phyloP scores from a whole-genome alignment of 2,329 filamentous ascomycete species.

The Ophiostoma fasciatum region DNA sequence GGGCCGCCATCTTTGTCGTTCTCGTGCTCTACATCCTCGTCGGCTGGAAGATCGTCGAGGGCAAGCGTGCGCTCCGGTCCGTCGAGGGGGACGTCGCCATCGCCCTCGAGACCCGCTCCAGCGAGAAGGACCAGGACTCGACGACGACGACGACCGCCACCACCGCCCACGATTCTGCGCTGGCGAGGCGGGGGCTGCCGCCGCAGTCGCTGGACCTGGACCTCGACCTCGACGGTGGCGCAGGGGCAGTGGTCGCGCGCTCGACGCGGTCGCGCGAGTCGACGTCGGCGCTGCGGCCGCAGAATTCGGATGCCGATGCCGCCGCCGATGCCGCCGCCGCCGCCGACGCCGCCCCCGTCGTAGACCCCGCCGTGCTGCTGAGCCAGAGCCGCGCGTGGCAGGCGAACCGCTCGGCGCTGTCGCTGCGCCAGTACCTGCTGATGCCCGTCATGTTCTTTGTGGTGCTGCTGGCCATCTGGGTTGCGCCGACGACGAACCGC shows the following conservation, averaged over 20 bases:
- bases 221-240: too few relatives aligned
- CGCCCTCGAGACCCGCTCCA: conserved; percentile 11
- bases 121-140: conserved; percentile 3
- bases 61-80: conserved; percentile 18
- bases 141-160: too few relatives aligned
- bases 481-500: conserved; percentile 22
- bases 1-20: conserved; percentile 17
- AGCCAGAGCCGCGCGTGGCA: conserved; percentile 2
- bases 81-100: conserved; percentile 17
- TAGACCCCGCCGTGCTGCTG: too few relatives aligned
- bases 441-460: conserved; percentile 24
- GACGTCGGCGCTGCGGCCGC: conserved; percentile 1
- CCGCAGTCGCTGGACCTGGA: neutral
- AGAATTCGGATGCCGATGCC: too few relatives aligned
- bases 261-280: too few relatives aligned
- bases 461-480: conserved; percentile 21
- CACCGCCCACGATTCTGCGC: too few relatives aligned
- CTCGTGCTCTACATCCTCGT: conserved; percentile 30
- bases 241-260: too few relatives aligned
- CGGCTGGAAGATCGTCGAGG: conserved; percentile 19
- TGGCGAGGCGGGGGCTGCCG: too few relatives aligned
- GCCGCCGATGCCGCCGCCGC: too few relatives aligned
- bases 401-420: conserved; percentile 17
- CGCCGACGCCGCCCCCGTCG: too few relatives aligned
- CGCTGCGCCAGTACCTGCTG: conserved; percentile 22